Evolutionary conservation across 2,329 filamentous ascomycete species (phyloP).

Genomic region (Septoria linicola): DNA sequence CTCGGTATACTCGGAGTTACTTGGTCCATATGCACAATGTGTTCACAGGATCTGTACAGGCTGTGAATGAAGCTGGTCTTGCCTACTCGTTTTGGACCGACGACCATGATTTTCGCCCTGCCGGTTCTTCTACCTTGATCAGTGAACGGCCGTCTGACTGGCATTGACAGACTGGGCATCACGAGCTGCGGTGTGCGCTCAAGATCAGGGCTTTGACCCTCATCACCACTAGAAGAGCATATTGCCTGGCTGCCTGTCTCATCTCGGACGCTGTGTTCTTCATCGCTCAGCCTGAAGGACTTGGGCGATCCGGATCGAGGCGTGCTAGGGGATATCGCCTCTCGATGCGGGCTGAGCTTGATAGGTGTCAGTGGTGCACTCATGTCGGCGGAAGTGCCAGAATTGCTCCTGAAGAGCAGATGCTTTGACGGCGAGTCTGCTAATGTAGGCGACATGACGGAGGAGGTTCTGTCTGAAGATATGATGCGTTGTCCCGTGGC

Average conservation of each 20-base stretch:
- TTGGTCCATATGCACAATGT: constrained; percentile 90
- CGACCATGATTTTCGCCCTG: constrained; percentile 82
- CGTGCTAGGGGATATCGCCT: constrained; percentile 56
- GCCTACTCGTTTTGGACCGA: constrained; percentile 75
- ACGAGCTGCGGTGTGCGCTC: constrained; percentile 70
- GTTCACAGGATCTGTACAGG: constrained; percentile 80
- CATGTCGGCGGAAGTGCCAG: constrained; percentile 33
- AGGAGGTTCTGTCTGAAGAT: constrained; percentile 33
- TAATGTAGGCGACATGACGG: constrained; percentile 28
- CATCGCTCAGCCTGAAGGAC: constrained; percentile 59
- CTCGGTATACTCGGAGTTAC: constrained; percentile 38
- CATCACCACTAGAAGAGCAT: constrained; percentile 53
- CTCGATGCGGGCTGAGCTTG: constrained; percentile 48
- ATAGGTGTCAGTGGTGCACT: constrained; percentile 50
- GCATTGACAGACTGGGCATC: constrained; percentile 95
- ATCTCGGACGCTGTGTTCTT: constrained; percentile 53
- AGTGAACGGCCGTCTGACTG: constrained; percentile 84
- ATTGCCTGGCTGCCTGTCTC: constrained; percentile 57
- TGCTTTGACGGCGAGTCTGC: constrained; percentile 28
- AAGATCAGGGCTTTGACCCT: constrained; percentile 49
- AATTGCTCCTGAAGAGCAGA: constrained; percentile 29
- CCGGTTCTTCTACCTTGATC: constrained; percentile 80
- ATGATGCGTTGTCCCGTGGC: constrained; percentile 38
- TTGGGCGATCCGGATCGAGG: constrained; percentile 61
- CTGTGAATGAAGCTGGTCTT: constrained; percentile 89